phyloP scores from a whole-genome alignment of 345 rosid genomes.

The Trapa bicornis region DNA sequence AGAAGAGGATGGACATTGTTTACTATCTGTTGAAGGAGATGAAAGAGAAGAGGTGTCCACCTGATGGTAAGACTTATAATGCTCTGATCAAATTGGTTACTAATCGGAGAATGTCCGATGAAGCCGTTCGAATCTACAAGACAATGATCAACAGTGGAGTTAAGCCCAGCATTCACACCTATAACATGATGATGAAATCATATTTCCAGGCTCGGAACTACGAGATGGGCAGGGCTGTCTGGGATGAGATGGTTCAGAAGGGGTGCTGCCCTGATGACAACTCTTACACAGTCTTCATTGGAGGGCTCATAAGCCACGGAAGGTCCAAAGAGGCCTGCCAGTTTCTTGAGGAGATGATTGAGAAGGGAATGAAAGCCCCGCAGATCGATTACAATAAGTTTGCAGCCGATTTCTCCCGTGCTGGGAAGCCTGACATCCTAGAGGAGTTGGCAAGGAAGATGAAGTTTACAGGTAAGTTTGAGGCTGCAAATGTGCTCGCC shows the following conservation, averaged over 20 bases:
- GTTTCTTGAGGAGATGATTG: slow-evolving; percentile 72
- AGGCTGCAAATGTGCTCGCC: slow-evolving; percentile 48
- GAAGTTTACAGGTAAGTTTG: slow-evolving; percentile 63
- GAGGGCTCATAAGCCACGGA: slow-evolving; percentile 67
- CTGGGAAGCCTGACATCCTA: slow-evolving; percentile 52
- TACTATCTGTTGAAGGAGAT: slow-evolving; percentile 60
- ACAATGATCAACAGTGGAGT: slow-evolving; percentile 51
- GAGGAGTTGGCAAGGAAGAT: slow-evolving; percentile 68
- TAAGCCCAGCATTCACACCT: slow-evolving; percentile 64
- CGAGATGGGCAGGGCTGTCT: slow-evolving; percentile 47
- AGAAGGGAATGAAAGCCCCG: slow-evolving; percentile 83
- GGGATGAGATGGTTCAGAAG: slow-evolving; percentile 72
- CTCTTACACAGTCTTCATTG: slow-evolving; percentile 64
- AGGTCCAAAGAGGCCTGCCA: slow-evolving; percentile 67
- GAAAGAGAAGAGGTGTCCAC: slow-evolving; percentile 62
- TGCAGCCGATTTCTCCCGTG: slow-evolving; percentile 62
- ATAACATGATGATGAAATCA: slow-evolving; percentile 78
- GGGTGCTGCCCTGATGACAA: slow-evolving; percentile 78
- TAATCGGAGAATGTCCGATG: slow-evolving; percentile 46
- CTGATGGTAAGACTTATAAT: slow-evolving; percentile 76
- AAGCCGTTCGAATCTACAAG: slow-evolving; percentile 50
- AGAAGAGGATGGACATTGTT: slow-evolving; percentile 55
- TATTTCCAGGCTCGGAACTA: slow-evolving; percentile 52
- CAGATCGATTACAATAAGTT: slow-evolving; percentile 73
- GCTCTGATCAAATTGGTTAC: slow-evolving; percentile 71